Evolutionary conservation across 345 rosid genomes (phyloP).

Genomic region (Lumnitzera littorea): DNA sequence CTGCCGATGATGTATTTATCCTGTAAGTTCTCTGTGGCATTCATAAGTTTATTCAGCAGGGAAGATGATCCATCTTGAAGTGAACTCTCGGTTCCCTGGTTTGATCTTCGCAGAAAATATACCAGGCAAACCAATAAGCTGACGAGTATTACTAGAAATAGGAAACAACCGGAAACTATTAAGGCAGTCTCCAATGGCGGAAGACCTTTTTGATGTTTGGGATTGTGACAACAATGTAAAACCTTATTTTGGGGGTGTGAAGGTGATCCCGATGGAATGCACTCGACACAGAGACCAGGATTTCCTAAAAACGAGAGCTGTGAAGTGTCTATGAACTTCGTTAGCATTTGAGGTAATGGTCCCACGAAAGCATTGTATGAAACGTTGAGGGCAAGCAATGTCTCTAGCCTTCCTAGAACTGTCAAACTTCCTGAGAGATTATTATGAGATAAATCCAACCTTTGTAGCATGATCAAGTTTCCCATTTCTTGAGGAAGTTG

Average conservation of each 20-base stretch:
- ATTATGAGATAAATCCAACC: constrained; percentile 58
- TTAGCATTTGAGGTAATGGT: constrained; percentile 44
- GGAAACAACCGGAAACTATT: constrained; percentile 35
- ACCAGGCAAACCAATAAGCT: constrained; percentile 26
- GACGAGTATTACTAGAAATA: constrained; percentile 21
- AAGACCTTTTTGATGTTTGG: constrained; percentile 22
- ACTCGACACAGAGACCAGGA: constrained; percentile 49
- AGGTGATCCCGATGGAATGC: constrained; percentile 20
- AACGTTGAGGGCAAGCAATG: constrained; percentile 41
- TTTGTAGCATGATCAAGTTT: constrained; percentile 30
- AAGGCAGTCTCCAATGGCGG: constrained; percentile 18
- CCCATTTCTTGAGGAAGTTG: constrained; percentile 42
- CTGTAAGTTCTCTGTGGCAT: constrained; percentile 62
- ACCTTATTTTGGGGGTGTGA: constrained; percentile 17
- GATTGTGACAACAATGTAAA: constrained; percentile 34
- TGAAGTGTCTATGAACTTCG: constrained; percentile 25
- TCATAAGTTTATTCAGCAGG: constrained; percentile 44
- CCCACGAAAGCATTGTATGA: constrained; percentile 63
- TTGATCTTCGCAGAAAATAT: constrained; percentile 18
- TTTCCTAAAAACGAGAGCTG: constrained; percentile 49
- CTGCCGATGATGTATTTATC: constrained; percentile 57
- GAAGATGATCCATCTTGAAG: constrained; percentile 39
- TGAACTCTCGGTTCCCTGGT: constrained; percentile 29
- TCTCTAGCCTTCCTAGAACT: constrained; percentile 25
- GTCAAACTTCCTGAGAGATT: constrained; percentile 52